Evolutionary conservation across 345 rosid genomes (phyloP).

Genomic region (Erysimum cheiranthoides): DNA sequence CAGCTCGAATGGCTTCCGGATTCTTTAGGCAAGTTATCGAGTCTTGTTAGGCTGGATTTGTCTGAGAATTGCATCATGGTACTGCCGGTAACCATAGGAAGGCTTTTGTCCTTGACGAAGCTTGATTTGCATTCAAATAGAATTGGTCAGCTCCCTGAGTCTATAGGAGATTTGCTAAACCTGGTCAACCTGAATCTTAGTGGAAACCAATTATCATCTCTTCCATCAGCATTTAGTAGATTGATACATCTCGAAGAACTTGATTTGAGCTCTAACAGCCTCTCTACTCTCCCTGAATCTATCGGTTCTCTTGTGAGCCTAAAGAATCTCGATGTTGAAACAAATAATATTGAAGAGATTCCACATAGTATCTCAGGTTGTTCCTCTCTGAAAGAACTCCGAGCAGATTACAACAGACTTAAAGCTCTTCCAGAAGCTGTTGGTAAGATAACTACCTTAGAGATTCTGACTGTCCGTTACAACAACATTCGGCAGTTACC

Average conservation of each 20-base stretch:
- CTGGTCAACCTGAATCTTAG: slow-evolving; percentile 71
- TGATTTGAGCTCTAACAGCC: slow-evolving; percentile 84
- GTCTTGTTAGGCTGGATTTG: slow-evolving; percentile 71
- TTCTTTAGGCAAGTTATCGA: slow-evolving; percentile 82
- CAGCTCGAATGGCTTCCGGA: slow-evolving; percentile 95
- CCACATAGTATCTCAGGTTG: slow-evolving; percentile 82
- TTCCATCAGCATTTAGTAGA: slow-evolving; percentile 68
- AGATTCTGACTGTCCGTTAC: slow-evolving; percentile 82
- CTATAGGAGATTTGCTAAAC: slow-evolving; percentile 75
- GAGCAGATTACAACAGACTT: slow-evolving; percentile 86
- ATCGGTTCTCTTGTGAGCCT: slow-evolving; percentile 74
- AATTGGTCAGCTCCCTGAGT: slow-evolving; percentile 72
- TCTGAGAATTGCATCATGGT: slow-evolving; percentile 81
- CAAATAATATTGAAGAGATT: slow-evolving; percentile 85
- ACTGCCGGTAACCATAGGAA: slow-evolving; percentile 73
- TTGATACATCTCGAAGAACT: slow-evolving; percentile 81
- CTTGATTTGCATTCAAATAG: slow-evolving; percentile 87
- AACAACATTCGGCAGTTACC: slow-evolving; percentile 89
- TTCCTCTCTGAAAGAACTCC: slow-evolving; percentile 72
- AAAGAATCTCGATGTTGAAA: slow-evolving; percentile 74
- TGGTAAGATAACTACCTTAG: slow-evolving; percentile 78
- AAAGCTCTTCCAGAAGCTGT: slow-evolving; percentile 98
- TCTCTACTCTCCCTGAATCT: slow-evolving; percentile 66
- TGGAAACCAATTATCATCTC: slow-evolving; percentile 74
- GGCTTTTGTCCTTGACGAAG: slow-evolving; percentile 71